phyloP scores from a whole-genome alignment of 2,329 filamentous ascomycete species.

The Fusarium sp. region DNA sequence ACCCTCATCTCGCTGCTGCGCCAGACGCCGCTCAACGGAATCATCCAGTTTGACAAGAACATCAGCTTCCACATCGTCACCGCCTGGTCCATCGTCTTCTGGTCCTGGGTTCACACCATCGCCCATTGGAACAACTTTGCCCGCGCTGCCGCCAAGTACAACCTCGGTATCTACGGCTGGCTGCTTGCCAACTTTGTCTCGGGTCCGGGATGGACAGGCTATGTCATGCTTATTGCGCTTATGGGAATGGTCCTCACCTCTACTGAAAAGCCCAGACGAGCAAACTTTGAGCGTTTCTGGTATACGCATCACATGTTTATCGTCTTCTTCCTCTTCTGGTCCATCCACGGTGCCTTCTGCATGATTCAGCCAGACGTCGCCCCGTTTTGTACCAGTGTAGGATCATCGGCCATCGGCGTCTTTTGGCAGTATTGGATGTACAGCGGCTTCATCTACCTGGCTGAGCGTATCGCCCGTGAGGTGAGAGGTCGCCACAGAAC shows the following conservation, averaged over 20 bases:
- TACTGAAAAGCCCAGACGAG: slow-evolving; percentile 78
- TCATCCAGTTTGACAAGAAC: slow-evolving; percentile 90
- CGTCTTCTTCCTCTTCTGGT: slow-evolving; percentile 90
- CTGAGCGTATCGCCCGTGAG: slow-evolving; percentile 82
- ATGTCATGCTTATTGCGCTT: slow-evolving; percentile 82
- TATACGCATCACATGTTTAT: slow-evolving; percentile 90
- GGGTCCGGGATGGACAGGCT: slow-evolving; percentile 87
- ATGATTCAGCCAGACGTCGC: slow-evolving; percentile 89
- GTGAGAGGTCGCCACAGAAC: slow-evolving; percentile 84
- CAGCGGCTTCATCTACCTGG: slow-evolving; percentile 81
- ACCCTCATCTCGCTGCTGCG: slow-evolving; percentile 84
- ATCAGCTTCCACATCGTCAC: slow-evolving; percentile 88
- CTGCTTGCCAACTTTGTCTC: slow-evolving; percentile 80
- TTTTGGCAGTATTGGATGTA: slow-evolving; percentile 95
- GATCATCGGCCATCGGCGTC: slow-evolving; percentile 74
- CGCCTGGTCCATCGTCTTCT: slow-evolving; percentile 90
- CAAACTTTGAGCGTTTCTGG: slow-evolving; percentile 92
- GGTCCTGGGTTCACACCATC: slow-evolving; percentile 86
- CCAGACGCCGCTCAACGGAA: slow-evolving; percentile 84
- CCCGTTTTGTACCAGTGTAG: slow-evolving; percentile 78
- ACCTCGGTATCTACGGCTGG: slow-evolving; percentile 81
- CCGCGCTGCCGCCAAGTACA: slow-evolving; percentile 78
- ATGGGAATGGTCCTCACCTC: slow-evolving; percentile 84
- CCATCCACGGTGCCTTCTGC: slow-evolving; percentile 88
- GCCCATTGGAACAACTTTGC: slow-evolving; percentile 91